Evolutionary conservation across 345 rosid species (phyloP).

Genomic region (Salix suchowensis): DNA sequence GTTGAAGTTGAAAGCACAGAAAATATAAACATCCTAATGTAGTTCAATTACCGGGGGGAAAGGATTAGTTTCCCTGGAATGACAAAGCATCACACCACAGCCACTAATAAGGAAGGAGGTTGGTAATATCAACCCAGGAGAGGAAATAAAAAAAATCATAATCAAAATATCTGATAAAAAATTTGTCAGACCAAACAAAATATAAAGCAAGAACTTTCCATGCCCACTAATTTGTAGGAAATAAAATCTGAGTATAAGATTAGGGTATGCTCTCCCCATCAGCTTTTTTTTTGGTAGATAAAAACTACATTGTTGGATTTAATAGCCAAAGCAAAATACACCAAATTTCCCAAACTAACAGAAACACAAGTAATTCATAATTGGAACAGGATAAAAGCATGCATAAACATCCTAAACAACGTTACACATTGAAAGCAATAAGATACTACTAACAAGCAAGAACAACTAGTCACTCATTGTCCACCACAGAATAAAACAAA

Average conservation of each 20-base stretch:
- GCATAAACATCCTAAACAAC: neutral
- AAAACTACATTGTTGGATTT: neutral
- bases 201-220: no score
- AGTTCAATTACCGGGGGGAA: conserved; percentile 27
- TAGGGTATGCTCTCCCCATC: neutral
- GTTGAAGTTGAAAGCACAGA: conserved; percentile 36
- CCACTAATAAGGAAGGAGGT: neutral
- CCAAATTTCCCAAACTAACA: neutral
- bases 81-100: conserved; percentile 10
- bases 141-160: conserved; percentile 4
- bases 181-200: neutral
- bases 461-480: neutral
- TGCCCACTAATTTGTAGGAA: neutral
- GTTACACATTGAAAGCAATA: neutral
- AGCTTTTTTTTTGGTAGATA: neutral
- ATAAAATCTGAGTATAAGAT: neutral
- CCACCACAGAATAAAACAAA: neutral
- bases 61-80: conserved; percentile 20
- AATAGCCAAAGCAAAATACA: neutral
- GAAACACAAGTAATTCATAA: neutral
- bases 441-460: neutral
- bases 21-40: conserved; percentile 34
- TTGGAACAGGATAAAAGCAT: neutral
- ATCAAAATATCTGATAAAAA: neutral
- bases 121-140: neutral